These are phyloP conservation scores for Dacryopinax spathularia DNA, from an alignment of 768 basidiomycete species.

Conservation along the genomic window DNA sequence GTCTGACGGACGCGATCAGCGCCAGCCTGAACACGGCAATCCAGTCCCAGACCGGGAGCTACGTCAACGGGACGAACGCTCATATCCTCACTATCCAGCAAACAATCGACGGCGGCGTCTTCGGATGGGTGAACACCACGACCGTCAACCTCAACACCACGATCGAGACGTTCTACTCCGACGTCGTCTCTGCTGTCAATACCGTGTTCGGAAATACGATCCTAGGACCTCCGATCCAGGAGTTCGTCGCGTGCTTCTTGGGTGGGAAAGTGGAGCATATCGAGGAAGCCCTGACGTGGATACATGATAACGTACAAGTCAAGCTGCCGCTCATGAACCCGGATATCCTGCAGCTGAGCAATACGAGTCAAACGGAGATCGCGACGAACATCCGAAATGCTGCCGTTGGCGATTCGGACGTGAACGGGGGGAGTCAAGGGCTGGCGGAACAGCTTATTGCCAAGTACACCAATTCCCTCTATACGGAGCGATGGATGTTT, in stretches of 20 bases:
- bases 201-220: conserved; percentile 73
- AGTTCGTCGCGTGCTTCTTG: conserved; percentile 78
- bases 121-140: conserved; percentile 90
- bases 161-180: conserved; percentile 71
- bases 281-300: conserved; percentile 78
- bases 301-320: conserved; percentile 74
- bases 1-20: conserved; percentile 59
- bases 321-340: conserved; percentile 67
- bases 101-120: conserved; percentile 71
- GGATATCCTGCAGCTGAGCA: conserved; percentile 62
- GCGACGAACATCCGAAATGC: conserved; percentile 58
- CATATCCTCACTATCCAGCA: conserved; percentile 57
- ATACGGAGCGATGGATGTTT: conserved; percentile 77
- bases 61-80: conserved; percentile 62
- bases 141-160: conserved; percentile 79
- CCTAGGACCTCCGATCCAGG: conserved; percentile 64
- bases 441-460: conserved; percentile 60
- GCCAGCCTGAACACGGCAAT: conserved; percentile 69
- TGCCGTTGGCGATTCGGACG: conserved; percentile 57
- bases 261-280: conserved; percentile 82
- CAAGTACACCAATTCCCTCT: conserved; percentile 54
- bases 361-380: conserved; percentile 53
- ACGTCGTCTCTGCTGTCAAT: conserved; percentile 64
- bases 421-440: conserved; percentile 37
- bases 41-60: conserved; percentile 61